phyloP scores from a whole-genome alignment of 2,329 filamentous ascomycete species.

The Cytospora piceicola region DNA sequence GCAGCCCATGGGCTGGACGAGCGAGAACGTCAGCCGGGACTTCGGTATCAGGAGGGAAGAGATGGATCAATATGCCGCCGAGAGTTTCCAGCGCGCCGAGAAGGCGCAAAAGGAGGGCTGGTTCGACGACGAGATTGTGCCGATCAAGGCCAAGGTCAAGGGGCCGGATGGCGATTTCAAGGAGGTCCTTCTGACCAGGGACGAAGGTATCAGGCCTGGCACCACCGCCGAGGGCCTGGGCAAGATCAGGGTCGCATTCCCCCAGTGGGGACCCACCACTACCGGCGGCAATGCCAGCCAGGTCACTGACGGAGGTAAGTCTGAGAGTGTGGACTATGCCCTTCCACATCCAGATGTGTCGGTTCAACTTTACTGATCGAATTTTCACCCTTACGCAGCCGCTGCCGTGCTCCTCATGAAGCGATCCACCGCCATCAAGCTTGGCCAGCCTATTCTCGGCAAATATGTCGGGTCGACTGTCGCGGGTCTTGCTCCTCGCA shows the following conservation, averaged over 20 bases:
- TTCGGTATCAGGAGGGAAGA: conserved; percentile 80
- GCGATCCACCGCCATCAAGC: conserved; percentile 82
- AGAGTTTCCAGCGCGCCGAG: conserved; percentile 88
- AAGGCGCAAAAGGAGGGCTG: conserved; percentile 85
- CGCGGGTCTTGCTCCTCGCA: conserved; percentile 84
- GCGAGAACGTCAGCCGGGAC: conserved; percentile 91
- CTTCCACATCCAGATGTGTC: not conserved
- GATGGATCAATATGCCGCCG: conserved; percentile 85
- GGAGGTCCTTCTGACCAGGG: conserved; percentile 77
- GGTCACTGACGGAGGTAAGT: conserved; percentile 83
- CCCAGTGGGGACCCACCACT: conserved; percentile 82
- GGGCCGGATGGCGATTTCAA: conserved; percentile 80
- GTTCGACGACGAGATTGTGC: conserved; percentile 93
- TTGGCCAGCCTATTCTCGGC: conserved; percentile 88
- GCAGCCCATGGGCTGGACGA: conserved; percentile 97
- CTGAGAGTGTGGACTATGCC: not conserved
- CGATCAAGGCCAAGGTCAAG: conserved; percentile 81
- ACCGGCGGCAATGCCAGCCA: conserved; percentile 95
- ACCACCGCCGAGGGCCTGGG: conserved; percentile 81
- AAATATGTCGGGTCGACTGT: conserved; percentile 94
- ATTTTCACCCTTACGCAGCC: conserved; percentile 48
- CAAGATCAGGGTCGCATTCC: conserved; percentile 91
- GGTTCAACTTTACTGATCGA: conserved; percentile 6
- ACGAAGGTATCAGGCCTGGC: conserved; percentile 89
- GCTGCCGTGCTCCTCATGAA: conserved; percentile 93